Base-by-base conservation (phyloP, 2,329 filamentous ascomycete species). In the Ceratocystis albifundus region DNA sequence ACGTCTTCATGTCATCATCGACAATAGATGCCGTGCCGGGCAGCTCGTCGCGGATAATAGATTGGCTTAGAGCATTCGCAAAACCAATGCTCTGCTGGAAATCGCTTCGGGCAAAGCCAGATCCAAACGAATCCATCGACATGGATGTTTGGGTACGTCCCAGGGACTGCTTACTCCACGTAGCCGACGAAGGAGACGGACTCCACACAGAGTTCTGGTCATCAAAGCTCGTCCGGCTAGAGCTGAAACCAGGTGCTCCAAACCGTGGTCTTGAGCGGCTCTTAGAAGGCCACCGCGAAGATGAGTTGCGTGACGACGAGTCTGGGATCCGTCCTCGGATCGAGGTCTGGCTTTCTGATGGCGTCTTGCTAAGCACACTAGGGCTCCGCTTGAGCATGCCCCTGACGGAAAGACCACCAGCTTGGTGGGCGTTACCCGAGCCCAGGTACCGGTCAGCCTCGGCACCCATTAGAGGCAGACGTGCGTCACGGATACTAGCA, bases 11-110 rank as follows among this genome's bases (percentile, higher is more conserved):
- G 57, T 84, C 83, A 36, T 87, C 85, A 71, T 87, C 86, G 69
- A 81, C 78, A 70, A 78, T 79, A 72, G 76, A 84, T 69, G 79
- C 76, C 0, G 79, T 77, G 53, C 80, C 80, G 10, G 82, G 81
- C 17, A 83, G 82, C 59, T 82, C 82, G 72, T 95, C 90, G 3
- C 94, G 88, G 70, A 96, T 96, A 70, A 97, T 99, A 45, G 93
- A 93, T 74, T 97, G 93, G 71, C 91, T 96, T 10, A 99, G 81
- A 3, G 94, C 94, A 74, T 96, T 97, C 65, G 94, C 94, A 73
- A 99, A 99, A 0, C 94, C 94, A 73, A 99, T 96, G 0, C 91
- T 95, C 76, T 96, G 92, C 75, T 96, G 91, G 74, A 93, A 96
- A 71, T 96, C 91, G 53, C 85, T 86, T 61, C 86, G 83, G 4